phyloP scores from a whole-genome alignment of 164 flowering plant genomes.

The Protea cynaroides region DNA sequence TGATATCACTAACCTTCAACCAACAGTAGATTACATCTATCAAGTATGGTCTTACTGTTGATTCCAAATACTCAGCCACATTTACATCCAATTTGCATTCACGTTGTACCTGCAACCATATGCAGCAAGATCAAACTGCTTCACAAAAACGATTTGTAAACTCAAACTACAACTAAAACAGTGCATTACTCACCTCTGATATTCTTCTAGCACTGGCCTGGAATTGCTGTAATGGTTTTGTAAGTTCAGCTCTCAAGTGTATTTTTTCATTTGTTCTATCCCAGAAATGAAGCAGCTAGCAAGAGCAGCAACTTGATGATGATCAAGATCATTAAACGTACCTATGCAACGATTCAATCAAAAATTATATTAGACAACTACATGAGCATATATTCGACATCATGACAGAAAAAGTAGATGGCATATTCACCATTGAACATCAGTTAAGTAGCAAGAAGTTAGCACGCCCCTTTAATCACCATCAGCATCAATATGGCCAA shows the following conservation, averaged over 20 bases:
- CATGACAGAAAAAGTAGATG: neutral
- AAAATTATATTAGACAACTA: conserved; percentile 2
- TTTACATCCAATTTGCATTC: conserved; percentile 93
- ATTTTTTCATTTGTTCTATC: conserved; percentile 86
- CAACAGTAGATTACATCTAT: conserved; percentile 99
- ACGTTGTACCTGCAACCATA: conserved; percentile 70
- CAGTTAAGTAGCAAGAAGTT: conserved; percentile 91
- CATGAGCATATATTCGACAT: neutral
- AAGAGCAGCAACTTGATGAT: conserved; percentile 93
- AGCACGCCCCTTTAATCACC: conserved; percentile 95
- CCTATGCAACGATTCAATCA: conserved; percentile 36
- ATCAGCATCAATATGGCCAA: conserved; percentile 95
- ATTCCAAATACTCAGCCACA: conserved; percentile 94
- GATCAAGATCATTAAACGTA: conserved; percentile 94
- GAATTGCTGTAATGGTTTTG: conserved; percentile 88
- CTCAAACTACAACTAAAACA: conserved; percentile 3
- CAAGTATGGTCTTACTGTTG: conserved; percentile 80
- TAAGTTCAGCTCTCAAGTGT: conserved; percentile 84
- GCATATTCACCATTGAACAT: conserved; percentile 84
- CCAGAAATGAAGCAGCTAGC: conserved; percentile 98
- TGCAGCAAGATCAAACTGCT: neutral
- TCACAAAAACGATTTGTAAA: neutral
- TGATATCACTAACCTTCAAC: conserved; percentile 64
- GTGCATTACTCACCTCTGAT: conserved; percentile 56
- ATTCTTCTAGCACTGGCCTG: conserved; percentile 95